phyloP scores from a whole-genome alignment of 371 early-diverging fungal genomes.

The Mucor circinelloides region DNA sequence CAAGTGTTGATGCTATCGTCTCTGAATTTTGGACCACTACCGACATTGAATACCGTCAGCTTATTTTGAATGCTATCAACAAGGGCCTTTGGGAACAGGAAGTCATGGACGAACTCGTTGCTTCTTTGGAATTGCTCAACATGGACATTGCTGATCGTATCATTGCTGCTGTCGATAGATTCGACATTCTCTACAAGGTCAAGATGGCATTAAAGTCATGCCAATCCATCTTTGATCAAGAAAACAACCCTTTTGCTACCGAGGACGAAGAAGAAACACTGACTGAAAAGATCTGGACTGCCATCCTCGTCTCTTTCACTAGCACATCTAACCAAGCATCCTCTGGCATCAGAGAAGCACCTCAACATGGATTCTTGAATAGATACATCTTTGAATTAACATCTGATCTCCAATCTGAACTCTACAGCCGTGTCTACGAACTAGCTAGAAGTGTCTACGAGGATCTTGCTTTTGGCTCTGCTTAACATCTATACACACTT shows the following conservation, averaged over 20 bases:
- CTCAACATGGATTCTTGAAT: conserved; percentile 14
- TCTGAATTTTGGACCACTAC: conserved; percentile 1
- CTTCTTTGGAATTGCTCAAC: conserved; percentile 11
- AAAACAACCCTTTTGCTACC: neutral
- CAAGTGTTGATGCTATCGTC: conserved; percentile 5
- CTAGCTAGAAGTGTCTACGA: conserved; percentile 17
- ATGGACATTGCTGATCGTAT: conserved; percentile 25
- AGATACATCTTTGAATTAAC: conserved; percentile 13
- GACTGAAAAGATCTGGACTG: conserved; percentile 10
- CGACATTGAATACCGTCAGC: conserved; percentile 11
- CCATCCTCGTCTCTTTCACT: conserved; percentile 6
- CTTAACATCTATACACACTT: neutral
- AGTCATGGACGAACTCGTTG: conserved; percentile 7
- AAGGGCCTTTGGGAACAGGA: conserved; percentile 13
- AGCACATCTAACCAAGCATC: neutral
- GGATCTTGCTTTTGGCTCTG: conserved; percentile 15
- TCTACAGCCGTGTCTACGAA: conserved; percentile 17
- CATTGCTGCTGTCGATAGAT: neutral
- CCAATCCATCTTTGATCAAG: conserved; percentile 14
- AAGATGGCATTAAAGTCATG: conserved; percentile 2
- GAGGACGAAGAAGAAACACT: neutral
- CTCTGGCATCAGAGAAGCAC: neutral
- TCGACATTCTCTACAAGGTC: conserved; percentile 9
- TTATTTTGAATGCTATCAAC: conserved; percentile 8
- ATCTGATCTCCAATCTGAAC: conserved; percentile 18